Base-by-base conservation (phyloP, 176 grass and related monocot genomes). In the Carex parvula region DNA sequence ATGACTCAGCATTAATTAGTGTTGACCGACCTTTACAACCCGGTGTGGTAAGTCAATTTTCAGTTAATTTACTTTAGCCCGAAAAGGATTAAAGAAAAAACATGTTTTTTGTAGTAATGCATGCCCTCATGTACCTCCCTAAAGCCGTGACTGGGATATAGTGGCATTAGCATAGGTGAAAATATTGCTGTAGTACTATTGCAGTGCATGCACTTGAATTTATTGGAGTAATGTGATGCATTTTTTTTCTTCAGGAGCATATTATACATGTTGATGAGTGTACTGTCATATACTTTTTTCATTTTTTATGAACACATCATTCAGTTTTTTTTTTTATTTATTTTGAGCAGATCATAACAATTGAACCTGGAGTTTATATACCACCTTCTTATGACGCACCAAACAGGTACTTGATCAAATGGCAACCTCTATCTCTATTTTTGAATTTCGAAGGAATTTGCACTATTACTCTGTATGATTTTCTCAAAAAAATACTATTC, bases 311-410 rank as follows among this genome's bases (percentile, higher is more conserved):
- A 82, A 6, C 16, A 53, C 3, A 5, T 10, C 12, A 67, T 66
- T 42, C 32, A 64, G 44, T 42, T 46, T 22, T 80, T 60, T n/a
- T 24, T 55, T 60, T 22, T 30, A 29, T 14, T 78, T 59, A 42
- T 29, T 52, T 26, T 82, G 17, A 54, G 50, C 91, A 99, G 93
- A 82, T 99, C 16, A 94, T 95, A 53, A 99, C 93, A 56, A 99
- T 99, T 79, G 96, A 95, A 79, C 96, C 91, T 0, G 93, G 96
- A 77, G 64, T 99, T 71, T 94, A 95, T 72, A 94, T 99, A 83
- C 96, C 96, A 14, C 21, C 59, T 30, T 57, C 85, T n/a, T 92
- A 90, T 83, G 73, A 87, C 5, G 92, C 86, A 29, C 89, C 92
- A 29, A 80, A 78, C 26, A 91, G 92, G 92, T 95, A 63, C 32